Percentiles rank a stretch among this genome's conserved stretches.
Conservation (phyloP, 805 yeast genomes). For the Jamesozyma rosinii region DNA sequence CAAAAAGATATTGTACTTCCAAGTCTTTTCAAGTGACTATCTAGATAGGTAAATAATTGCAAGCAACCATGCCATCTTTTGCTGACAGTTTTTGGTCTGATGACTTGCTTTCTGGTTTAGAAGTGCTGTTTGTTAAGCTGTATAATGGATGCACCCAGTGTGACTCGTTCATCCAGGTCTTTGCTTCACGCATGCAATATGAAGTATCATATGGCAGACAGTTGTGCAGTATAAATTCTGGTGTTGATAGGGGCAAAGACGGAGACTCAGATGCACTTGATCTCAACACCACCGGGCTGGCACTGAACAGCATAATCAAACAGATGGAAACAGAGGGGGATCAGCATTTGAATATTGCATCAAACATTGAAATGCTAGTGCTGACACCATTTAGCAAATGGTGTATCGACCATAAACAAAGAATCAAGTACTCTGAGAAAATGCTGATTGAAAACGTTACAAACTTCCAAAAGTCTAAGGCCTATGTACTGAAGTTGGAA, state of each 20-base stretch:
- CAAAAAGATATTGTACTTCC: no score
- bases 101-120: conserved; percentile 50
- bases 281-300: conserved; percentile 31
- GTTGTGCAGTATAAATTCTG: conserved; percentile 27
- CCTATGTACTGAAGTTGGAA: conserved; percentile 43
- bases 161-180: conserved; percentile 55
- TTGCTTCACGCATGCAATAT: conserved; percentile 61
- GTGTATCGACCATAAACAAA: conserved; percentile 61
- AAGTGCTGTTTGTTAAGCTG: conserved; percentile 43
- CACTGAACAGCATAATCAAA: conserved; percentile 39
- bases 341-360: conserved; percentile 56
- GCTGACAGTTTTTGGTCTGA: conserved; percentile 71
- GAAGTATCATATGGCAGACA: conserved; percentile 58
- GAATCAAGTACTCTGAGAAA: conserved; percentile 54
- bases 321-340: conserved; percentile 53
- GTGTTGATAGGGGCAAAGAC: conserved; percentile 21
- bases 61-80: conserved; percentile 49
- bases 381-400: conserved; percentile 64
- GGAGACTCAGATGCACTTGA: conserved; percentile 24
- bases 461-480: conserved; percentile 40
- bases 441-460: conserved; percentile 43
- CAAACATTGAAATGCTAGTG: conserved; percentile 50
- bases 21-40: no score
- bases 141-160: conserved; percentile 62
- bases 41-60: no score